Percentiles rank a stretch among this genome's conserved stretches.
Conservation (phyloP, 2,329 filamentous ascomycete species). For the Epichloe aotearoae region DNA sequence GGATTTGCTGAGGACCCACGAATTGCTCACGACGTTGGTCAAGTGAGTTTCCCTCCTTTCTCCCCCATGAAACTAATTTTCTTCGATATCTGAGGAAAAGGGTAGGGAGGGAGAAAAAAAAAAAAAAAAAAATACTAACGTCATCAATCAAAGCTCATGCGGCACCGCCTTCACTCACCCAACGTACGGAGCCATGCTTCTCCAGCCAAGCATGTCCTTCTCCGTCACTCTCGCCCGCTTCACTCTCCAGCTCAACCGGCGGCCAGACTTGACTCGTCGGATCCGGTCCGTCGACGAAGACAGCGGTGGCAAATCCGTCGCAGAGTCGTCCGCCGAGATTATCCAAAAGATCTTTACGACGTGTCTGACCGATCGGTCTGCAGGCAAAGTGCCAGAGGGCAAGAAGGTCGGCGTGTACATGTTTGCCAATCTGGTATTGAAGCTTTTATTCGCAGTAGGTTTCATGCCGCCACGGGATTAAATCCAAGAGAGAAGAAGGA, state of each 20-base stretch:
- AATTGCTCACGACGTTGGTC: slow-evolving; percentile 58
- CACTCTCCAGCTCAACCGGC: slow-evolving; percentile 71
- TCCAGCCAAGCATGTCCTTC: slow-evolving; percentile 72
- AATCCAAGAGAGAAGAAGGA: no score
- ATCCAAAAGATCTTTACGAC: slow-evolving; percentile 86
- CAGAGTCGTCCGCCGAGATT: slow-evolving; percentile 77
- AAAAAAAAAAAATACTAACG: not conserved
- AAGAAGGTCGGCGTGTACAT: slow-evolving; percentile 83
- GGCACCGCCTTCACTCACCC: slow-evolving; percentile 71
- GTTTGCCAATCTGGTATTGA: slow-evolving; percentile 81
- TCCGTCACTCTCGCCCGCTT: slow-evolving; percentile 69
- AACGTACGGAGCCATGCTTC: slow-evolving; percentile 65
- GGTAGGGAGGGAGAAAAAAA: not conserved
- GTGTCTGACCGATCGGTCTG: slow-evolving; percentile 69
- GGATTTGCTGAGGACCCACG: slow-evolving; percentile 62
- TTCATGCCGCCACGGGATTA: no score
- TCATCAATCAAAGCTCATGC: slow-evolving; percentile 49
- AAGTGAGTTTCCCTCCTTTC: slow-evolving; percentile 37
- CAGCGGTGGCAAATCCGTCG: slow-evolving; percentile 62
- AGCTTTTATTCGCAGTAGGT: slow-evolving; percentile 67
- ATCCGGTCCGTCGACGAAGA: slow-evolving; percentile 46
- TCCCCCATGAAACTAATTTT: not conserved
- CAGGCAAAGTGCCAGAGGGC: slow-evolving; percentile 58
- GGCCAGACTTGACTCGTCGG: slow-evolving; percentile 61
- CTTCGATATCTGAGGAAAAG: no score